Percentiles rank a stretch among this genome's conserved stretches.
phyloP scores from a whole-genome alignment of 179 eudicot species.

The Monotropa hypopitys region DNA sequence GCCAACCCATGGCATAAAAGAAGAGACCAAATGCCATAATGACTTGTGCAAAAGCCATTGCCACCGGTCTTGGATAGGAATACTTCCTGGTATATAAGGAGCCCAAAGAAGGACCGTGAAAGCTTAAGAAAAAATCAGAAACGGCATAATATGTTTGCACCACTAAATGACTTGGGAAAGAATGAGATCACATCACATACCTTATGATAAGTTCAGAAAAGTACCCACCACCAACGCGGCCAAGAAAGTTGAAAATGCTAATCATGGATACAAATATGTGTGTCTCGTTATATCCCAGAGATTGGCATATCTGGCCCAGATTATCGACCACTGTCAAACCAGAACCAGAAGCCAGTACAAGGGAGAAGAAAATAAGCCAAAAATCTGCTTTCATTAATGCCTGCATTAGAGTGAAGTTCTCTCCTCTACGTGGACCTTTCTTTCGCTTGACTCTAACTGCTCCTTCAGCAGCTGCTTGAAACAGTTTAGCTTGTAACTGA shows the following conservation, averaged over 20 bases:
- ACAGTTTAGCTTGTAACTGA: constrained; percentile 31
- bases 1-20: constrained; percentile 25
- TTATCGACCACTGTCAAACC: constrained; percentile 28
- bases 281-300: constrained; percentile 20
- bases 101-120: not conserved
- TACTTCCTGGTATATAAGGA: constrained; percentile 15
- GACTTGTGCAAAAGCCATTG: constrained; percentile 25
- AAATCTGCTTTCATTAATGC: constrained; percentile 27
- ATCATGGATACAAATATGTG: constrained; percentile 27
- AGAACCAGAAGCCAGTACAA: constrained; percentile 30
- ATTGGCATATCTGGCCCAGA: constrained; percentile 26
- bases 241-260: constrained; percentile 32
- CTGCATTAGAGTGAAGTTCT: constrained; percentile 23
- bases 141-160: no score
- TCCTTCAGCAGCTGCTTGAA: constrained; percentile 31
- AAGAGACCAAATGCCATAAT: constrained; percentile 25
- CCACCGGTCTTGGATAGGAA: constrained; percentile 31
- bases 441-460: constrained; percentile 21
- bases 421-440: constrained; percentile 29
- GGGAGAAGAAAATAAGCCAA: constrained; percentile 25
- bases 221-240: constrained; percentile 28
- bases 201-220: constrained; percentile 19
- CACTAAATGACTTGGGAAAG: not conserved
- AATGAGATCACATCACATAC: constrained; percentile 5
- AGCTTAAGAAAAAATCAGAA: not conserved